A percentile compares a stretch with the other conserved stretches of the same genome.
Evolutionary conservation across 495 filamentous ascomycete genomes (phyloP).

Genomic region (Aspergillus panamensis): DNA sequence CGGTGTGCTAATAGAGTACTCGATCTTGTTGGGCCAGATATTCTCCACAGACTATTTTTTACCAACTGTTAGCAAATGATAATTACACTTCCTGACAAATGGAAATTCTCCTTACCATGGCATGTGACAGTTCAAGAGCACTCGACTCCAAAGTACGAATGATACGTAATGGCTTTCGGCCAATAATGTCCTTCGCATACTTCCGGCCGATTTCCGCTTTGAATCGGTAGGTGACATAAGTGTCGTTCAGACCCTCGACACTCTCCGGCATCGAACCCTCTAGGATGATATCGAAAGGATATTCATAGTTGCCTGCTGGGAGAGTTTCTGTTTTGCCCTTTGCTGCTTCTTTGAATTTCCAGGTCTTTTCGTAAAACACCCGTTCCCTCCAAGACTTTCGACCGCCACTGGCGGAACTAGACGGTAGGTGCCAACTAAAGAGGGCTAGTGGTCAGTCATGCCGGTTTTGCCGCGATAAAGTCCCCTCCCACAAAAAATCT

Average conservation of each 20-base stretch:
- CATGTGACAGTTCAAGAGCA: conserved; percentile 77
- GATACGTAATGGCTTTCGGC: conserved; percentile 77
- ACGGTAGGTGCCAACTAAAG: conserved; percentile 47
- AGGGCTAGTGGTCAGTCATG: conserved; percentile 14
- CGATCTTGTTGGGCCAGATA: conserved; percentile 90
- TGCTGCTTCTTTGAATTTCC: conserved; percentile 48
- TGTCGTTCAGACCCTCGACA: conserved; percentile 78
- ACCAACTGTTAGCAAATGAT: conserved; percentile 13
- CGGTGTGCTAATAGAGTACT: conserved; percentile 85
- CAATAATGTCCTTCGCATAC: conserved; percentile 73
- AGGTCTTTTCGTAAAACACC: conserved; percentile 55
- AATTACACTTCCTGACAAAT: not conserved
- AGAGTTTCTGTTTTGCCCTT: conserved; percentile 59
- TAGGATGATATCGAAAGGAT: conserved; percentile 76
- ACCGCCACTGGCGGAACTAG: conserved; percentile 41
- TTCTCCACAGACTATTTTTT: conserved; percentile 69
- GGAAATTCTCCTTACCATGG: conserved; percentile 56
- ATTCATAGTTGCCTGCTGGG: conserved; percentile 81
- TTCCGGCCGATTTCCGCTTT: conserved; percentile 83
- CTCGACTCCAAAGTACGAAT: conserved; percentile 80
- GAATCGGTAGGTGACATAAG: conserved; percentile 80
- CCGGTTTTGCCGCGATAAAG: conserved; percentile 4
- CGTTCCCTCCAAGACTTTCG: conserved; percentile 50
- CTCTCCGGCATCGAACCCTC: conserved; percentile 78
- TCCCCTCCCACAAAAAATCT: not conserved